A percentile compares a stretch with the other conserved stretches of the same genome.
phyloP scores from a whole-genome alignment of 352 stramenopile species.

The Phytophthora europaea region DNA sequence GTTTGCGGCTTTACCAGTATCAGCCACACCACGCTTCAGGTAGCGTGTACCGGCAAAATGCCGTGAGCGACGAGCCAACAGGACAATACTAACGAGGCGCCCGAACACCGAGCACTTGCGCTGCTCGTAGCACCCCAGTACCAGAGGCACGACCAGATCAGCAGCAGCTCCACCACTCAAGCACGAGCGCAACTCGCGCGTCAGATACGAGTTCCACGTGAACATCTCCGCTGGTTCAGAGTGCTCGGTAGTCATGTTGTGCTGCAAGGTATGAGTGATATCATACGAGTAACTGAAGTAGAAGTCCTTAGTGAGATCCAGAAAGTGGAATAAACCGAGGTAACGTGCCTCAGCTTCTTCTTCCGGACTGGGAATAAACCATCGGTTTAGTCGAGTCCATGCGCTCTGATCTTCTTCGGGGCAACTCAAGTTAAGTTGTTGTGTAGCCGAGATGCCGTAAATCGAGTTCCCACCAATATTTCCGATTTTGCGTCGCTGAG shows the following conservation, averaged over 20 bases:
- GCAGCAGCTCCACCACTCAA: constrained; percentile 87
- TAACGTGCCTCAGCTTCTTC: constrained; percentile 93
- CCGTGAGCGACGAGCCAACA: constrained; percentile 96
- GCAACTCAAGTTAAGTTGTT: constrained; percentile 90
- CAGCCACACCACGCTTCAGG: constrained; percentile 97
- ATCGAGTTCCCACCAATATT: constrained; percentile 97
- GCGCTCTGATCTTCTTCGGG: constrained; percentile 58
- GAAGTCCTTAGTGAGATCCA: constrained; percentile 99
- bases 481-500: constrained; percentile 96
- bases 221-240: constrained; percentile 95
- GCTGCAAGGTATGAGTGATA: constrained; percentile 97
- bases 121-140: constrained; percentile 98
- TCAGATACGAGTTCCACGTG: constrained; percentile 98
- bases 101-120: constrained; percentile 97
- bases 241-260: constrained; percentile 95
- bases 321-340: constrained; percentile 98
- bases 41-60: constrained; percentile 99
- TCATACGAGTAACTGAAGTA: constrained; percentile 99
- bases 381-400: constrained; percentile 83
- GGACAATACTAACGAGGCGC: constrained; percentile 94
- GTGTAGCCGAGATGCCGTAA: constrained; percentile 97
- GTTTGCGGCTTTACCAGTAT: constrained; percentile 99
- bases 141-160: constrained; percentile 91
- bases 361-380: constrained; percentile 85
- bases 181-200: constrained; percentile 90